Percentiles rank a stretch among this genome's conserved stretches.
These are phyloP conservation scores for Pisolithus marmoratus DNA, from an alignment of 768 basidiomycete genomes.

Conservation along the genomic window DNA sequence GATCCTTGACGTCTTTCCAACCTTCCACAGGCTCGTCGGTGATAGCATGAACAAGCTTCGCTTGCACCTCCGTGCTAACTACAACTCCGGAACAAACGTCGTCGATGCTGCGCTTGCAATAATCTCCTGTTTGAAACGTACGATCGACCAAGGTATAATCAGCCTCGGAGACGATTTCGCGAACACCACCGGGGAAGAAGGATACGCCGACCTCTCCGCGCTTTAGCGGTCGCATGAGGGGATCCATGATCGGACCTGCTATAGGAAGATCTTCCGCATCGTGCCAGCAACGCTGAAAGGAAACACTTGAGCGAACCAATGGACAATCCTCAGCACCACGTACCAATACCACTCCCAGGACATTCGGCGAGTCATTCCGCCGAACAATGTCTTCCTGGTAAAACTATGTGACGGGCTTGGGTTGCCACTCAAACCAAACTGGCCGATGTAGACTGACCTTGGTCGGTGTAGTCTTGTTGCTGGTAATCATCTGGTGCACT, in stretches of 20 bases:
- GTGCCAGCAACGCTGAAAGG: conserved; percentile 78
- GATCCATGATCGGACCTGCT: conserved; percentile 45
- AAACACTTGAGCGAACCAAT: conserved; percentile 4
- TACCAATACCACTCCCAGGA: conserved; percentile 65
- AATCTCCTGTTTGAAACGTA: conserved; percentile 70
- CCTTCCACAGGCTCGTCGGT: conserved; percentile 51
- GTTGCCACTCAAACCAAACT: not conserved
- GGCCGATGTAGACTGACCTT: conserved; percentile 19
- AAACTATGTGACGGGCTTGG: conserved; percentile 35
- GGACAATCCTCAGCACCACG: conserved; percentile 11
- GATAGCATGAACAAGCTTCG: conserved; percentile 72
- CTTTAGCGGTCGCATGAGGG: conserved; percentile 66
- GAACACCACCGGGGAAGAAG: conserved; percentile 48
- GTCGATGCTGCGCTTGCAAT: conserved; percentile 73
- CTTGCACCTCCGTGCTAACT: conserved; percentile 52
- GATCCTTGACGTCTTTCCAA: conserved; percentile 57
- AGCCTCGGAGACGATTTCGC: conserved; percentile 69
- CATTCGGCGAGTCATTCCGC: conserved; percentile 33
- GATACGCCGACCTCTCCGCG: conserved; percentile 83
- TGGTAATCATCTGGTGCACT: conserved; percentile 22
- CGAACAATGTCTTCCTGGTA: conserved; percentile 67
- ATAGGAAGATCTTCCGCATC: conserved; percentile 69
- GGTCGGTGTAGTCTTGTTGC: conserved; percentile 22
- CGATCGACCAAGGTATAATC: conserved; percentile 71
- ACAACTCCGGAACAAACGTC: conserved; percentile 76